Evolutionary conservation across 192 early-diverging fungal species (phyloP), one percentile per base, ranked within the genome.

Genomic region (Backusella westeae): DNA sequence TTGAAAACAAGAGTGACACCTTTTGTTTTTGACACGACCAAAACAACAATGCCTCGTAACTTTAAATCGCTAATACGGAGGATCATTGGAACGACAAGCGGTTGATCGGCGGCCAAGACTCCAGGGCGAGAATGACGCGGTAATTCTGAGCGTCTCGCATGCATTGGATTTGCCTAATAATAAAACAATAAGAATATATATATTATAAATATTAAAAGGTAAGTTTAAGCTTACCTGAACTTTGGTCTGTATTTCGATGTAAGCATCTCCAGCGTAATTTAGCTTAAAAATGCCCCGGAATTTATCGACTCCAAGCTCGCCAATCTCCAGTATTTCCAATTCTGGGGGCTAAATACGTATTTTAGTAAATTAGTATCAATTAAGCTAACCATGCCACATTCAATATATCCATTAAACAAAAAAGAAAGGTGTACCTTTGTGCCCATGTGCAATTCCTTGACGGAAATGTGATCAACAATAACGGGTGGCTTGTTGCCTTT

Each of bases 1-100:
- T 98, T 97, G 78, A 99, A 99, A 19, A 95, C 96, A 63, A 99
- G 87, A 0, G 97, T 99, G 32, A 98, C 92, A 32, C 98, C 98
- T 78, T 94, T 94, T 66, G 92, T 86, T 81, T 97, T 95, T 75
- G 96, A 96, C 1, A 99, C 94, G 0, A 96, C 97, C 26, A 99
- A 85, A 5, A 96, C 96, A 32, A 97, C 89, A 68, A 99, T 97
- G 0, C 97, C 98, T 17, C 93, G 86, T 17, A 99, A 81, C 67
- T 93, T 90, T 6, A 99, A 87, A 41, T 95, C 93, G 72, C 91
- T 93, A 38, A 99, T 96, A 63, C 94, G 89, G 46, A 99, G 81
- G 35, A 94, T 85, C 97, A 99, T 98, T 6, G 97, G 98, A 8
- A 99, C 96, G 0, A 98, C 91, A 1, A 99, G 87, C 1, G 98